Evolutionary conservation across 495 filamentous ascomycete species (phyloP), one percentile per base, ranked within the genome.

Genomic region (Pyrenula massariospora): DNA sequence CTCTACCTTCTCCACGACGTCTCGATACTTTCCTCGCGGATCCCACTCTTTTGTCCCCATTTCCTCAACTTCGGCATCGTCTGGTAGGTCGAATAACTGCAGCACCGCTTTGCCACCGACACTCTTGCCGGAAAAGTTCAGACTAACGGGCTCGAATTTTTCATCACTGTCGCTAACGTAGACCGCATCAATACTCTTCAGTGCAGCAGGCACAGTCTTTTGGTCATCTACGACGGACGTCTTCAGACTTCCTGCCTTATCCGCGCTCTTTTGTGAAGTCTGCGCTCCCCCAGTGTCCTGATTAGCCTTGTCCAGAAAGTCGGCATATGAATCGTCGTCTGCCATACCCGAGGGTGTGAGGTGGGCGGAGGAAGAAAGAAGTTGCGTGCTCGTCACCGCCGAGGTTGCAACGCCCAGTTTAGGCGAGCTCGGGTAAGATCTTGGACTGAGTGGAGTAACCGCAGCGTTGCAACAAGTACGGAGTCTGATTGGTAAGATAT

Each of bases 261-360:
- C 10, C 52, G 48, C 23, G 63, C 66, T 12, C 64, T 59, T 19
- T 52, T 21, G 0, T 63, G 48, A 12, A 62, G 54, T 52, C 22
- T 67, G 70, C 57, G 67, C 71, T 19, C 70, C 73, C 57, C 75
- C 72, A 19, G 80, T 80, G 65, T 87, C 82, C 64, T 80, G 68
- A 70, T 92, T 93, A 48, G 89, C 89, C 69, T 92, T 91, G 67
- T 93, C 73, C 53, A 95, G 75, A 66, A 95, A 94, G 62, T 81
- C 72, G 68, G 80, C 76, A 76, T 94, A 95, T 60, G 83, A 83
- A 53, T 86, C 82, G 74, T 95, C 89, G 21, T 85, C 85, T 20
- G 84, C 80, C 85, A 89, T 91, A 42, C 15, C 15, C 31, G 5
- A 8, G 31, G 15, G 15, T 42, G 31, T 42, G 5, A 3, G 59